Conservation (phyloP, 202 grass and related monocot genomes). For the Cymbopogon flexuosus region DNA sequence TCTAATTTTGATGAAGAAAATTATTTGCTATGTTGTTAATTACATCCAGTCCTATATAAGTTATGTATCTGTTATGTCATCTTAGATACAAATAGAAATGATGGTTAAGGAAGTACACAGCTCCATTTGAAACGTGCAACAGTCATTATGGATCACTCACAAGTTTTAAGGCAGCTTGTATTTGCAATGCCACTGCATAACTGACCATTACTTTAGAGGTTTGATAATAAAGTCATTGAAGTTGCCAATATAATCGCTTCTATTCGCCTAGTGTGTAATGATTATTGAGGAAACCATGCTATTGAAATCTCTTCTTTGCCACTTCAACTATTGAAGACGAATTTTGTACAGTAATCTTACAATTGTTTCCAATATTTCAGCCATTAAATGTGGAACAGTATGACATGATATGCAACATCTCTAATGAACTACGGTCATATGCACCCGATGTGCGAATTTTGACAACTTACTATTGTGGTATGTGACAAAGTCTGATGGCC, state of each 20-base stretch:
- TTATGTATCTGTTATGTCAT: neutral
- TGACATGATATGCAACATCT: slow-evolving; percentile 79
- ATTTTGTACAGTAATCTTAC: slow-evolving; percentile 29
- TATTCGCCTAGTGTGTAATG: neutral
- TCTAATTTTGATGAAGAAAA: neutral
- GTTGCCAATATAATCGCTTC: neutral
- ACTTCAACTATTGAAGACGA: slow-evolving; percentile 18
- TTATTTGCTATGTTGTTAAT: neutral
- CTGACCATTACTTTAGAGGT: slow-evolving; percentile 15
- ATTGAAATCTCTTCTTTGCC: neutral
- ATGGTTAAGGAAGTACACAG: neutral
- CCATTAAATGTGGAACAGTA: slow-evolving; percentile 87
- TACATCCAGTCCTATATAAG: neutral
- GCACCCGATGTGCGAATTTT: slow-evolving; percentile 79
- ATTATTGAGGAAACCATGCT: neutral
- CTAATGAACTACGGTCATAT: slow-evolving; percentile 73
- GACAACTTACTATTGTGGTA: slow-evolving; percentile 91
- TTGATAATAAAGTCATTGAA: neutral
- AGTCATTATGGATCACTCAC: neutral
- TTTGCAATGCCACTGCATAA: neutral
- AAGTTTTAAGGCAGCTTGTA: neutral
- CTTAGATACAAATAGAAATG: slow-evolving; percentile 1
- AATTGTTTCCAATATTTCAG: slow-evolving; percentile 52
- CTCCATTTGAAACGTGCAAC: neutral
- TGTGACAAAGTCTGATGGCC: neutral